Evolutionary conservation across 352 stramenopile species (phyloP).

Genomic region (Phytophthora ramorum): DNA sequence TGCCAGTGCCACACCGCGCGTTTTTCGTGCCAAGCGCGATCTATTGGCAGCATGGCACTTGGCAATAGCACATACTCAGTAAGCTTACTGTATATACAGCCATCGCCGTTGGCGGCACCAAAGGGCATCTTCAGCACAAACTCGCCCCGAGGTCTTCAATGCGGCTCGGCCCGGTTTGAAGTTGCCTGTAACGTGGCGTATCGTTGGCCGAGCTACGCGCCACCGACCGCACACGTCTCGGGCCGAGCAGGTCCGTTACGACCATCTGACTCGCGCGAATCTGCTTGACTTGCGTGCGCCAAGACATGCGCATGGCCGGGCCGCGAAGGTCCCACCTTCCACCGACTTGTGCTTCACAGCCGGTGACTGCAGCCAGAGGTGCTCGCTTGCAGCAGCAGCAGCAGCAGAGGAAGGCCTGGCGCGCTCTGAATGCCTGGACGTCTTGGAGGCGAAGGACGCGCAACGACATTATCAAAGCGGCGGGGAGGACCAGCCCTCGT

Average conservation of each 20-base stretch:
- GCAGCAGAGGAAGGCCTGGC: neutral
- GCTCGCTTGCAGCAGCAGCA: neutral
- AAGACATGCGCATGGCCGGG: neutral
- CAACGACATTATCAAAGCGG: neutral
- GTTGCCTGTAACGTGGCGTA: neutral
- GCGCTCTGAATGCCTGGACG: no score
- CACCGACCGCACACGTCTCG: neutral
- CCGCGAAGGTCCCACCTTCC: neutral
- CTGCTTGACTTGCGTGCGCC: neutral
- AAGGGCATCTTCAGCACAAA: neutral
- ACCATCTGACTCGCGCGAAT: slow-evolving; percentile 1
- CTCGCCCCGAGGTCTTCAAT: neutral
- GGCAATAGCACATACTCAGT: neutral
- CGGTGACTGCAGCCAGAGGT: neutral
- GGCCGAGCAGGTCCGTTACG: slow-evolving; percentile 1
- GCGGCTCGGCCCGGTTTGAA: neutral
- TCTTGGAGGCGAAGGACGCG: neutral
- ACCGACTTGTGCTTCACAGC: neutral
- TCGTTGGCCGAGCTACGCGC: neutral
- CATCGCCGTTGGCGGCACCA: neutral
- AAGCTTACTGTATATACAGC: no score
- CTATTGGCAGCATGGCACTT: no score
- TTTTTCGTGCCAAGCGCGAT: no score
- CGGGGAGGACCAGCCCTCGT: neutral
- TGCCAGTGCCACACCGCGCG: no score